Evolutionary conservation across 73 alveolate genomes (phyloP).

Genomic region (Tetrahymena malaccensis): DNA sequence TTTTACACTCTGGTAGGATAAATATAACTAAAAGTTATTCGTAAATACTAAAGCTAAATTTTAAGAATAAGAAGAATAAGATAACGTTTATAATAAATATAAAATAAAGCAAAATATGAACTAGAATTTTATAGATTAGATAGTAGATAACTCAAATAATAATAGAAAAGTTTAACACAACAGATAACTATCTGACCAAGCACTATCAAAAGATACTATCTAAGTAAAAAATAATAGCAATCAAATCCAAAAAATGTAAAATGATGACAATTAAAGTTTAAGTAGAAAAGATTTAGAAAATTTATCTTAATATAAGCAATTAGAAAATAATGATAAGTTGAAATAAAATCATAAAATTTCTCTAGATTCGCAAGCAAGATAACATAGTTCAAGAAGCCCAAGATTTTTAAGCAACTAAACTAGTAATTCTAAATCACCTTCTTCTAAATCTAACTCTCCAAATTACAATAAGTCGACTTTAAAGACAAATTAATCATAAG

Average conservation of each 20-base stretch:
- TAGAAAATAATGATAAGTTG: neutral
- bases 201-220: neutral
- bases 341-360: neutral
- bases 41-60: neutral
- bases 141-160: neutral
- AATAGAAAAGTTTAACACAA: no score
- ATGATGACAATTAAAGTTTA: neutral
- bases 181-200: neutral
- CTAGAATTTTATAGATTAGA: neutral
- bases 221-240: no score
- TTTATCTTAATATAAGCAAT: no score
- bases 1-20: neutral
- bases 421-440: neutral
- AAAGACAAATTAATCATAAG: neutral
- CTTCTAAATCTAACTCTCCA: neutral
- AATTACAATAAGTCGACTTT: neutral
- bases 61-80: neutral
- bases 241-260: neutral
- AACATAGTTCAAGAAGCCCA: neutral
- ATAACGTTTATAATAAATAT: no score
- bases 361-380: neutral
- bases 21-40: neutral
- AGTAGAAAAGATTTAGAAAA: neutral
- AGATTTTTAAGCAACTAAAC: neutral
- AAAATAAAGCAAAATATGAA: no score